phyloP scores from a whole-genome alignment of 495 filamentous ascomycete genomes.

The Aspergillus olivimuriae region DNA sequence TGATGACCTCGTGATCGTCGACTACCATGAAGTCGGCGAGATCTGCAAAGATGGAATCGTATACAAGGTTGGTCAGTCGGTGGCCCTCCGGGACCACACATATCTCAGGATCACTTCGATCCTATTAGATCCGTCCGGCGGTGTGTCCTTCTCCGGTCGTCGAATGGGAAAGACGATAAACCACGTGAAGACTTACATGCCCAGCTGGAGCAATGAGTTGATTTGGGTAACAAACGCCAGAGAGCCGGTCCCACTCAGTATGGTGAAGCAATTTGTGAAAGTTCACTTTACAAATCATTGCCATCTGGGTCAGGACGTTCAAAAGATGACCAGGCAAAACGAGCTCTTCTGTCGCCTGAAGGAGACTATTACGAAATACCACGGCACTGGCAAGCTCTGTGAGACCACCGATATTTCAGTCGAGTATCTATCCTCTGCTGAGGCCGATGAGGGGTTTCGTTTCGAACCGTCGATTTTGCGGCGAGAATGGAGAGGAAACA shows the following conservation, averaged over 20 bases:
- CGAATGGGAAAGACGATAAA: background rate
- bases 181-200: conserved; percentile 14
- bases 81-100: no score
- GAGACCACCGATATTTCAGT: conserved; percentile 14
- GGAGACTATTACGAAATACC: no score
- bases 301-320: conserved; percentile 2
- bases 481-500: conserved; percentile 25
- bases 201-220: conserved; percentile 15
- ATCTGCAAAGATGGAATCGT: no score
- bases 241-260: conserved; percentile 11
- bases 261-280: conserved; percentile 16
- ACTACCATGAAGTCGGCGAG: no score
- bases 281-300: conserved; percentile 32
- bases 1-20: no score
- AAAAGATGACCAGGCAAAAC: background rate
- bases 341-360: conserved; percentile 29
- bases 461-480: conserved; percentile 15
- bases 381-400: no score
- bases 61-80: no score
- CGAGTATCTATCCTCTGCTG: conserved; percentile 22
- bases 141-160: background rate
- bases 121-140: background rate
- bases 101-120: background rate
- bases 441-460: conserved; percentile 15
- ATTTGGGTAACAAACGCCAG: conserved; percentile 21